Base-by-base conservation (phyloP, 1,284 basidiomycete genomes). In the Exobasidium cylindrosporum region DNA sequence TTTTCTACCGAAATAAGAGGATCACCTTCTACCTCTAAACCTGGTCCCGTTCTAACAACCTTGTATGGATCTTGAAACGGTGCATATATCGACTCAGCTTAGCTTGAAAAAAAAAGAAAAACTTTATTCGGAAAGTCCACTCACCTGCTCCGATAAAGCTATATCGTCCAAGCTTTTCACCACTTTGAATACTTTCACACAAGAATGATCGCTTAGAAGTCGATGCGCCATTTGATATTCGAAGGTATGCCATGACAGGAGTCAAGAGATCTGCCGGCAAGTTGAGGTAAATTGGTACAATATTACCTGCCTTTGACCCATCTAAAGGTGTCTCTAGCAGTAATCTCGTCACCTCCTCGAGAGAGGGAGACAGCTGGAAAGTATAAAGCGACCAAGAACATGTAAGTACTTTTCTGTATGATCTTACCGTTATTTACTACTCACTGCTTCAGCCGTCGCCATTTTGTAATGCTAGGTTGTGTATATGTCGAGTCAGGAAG, bases 231-330 rank as follows among this genome's bases (percentile, higher is more conserved):
- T 94, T 87, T 4, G 94, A 88, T 65, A 98, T 86, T 62, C 92
- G 88, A 57, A 98, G 86, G 81, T 97, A 98, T 14, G 96, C 94
- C 81, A 93, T 91, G 75, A 95, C 95, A 80, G 96, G 96, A 13
- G 96, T 99, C 65, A 98, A 85, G 63, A 97, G 87, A 81, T 99
- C 96, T 60, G 93, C 93, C 26, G 96, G 92, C 6, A 98, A 84
- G 71, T 94, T 89, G 62, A 94, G 86, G 81, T 88, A 98, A 68
- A 98, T 86, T 17, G 95, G 95, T 45, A 98, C 86, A 76, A 89
- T 92, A 79, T 95, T 95, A 77, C 93, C 92, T 35, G 23, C 32
- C 26, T 26, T 40, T 30, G 4, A 29, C 28, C 40, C 28, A 23
- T 32, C 54, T 5, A 17, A 4, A 7, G 29, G 28, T 14, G 54